Percentiles rank a stretch among this genome's conserved stretches.
Conservation (phyloP, 192 early-diverging fungal species). For the Linnemannia elongata region DNA sequence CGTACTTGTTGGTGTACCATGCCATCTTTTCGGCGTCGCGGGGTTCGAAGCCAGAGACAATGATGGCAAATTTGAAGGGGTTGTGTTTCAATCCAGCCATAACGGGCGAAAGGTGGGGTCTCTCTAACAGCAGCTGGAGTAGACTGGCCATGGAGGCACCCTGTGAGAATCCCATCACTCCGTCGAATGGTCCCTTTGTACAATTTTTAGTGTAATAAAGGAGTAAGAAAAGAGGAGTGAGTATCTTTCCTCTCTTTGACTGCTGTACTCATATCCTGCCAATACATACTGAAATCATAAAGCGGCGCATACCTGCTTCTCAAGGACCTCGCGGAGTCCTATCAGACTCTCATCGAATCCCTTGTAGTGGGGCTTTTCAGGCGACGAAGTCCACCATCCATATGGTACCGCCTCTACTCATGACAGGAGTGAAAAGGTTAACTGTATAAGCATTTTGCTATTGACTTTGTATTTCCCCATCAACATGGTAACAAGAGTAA, state of each 20-base stretch:
- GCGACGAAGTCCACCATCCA: slow-evolving; percentile 63
- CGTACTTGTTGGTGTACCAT: slow-evolving; percentile 46
- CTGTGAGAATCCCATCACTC: slow-evolving; percentile 70
- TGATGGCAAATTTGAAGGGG: slow-evolving; percentile 62
- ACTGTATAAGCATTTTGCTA: not conserved
- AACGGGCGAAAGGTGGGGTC: slow-evolving; percentile 48
- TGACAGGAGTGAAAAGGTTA: not conserved
- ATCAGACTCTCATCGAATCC: slow-evolving; percentile 62
- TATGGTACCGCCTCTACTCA: slow-evolving; percentile 47
- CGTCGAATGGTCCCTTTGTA: slow-evolving; percentile 67
- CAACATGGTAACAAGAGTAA: no score
- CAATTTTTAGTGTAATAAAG: not conserved
- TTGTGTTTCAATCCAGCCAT: slow-evolving; percentile 46
- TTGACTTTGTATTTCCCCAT: no score
- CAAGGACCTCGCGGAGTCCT: slow-evolving; percentile 56
- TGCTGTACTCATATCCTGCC: not conserved
- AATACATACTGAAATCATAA: not conserved
- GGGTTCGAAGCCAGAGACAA: slow-evolving; percentile 62
- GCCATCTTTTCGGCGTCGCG: slow-evolving; percentile 31
- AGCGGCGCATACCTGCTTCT: slow-evolving; percentile 50
- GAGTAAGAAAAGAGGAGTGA: not conserved
- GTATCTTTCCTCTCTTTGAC: not conserved
- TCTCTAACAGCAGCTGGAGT: slow-evolving; percentile 58
- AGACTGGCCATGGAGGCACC: slow-evolving; percentile 66
- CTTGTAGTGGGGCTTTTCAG: slow-evolving; percentile 43